Evolutionary conservation across 495 filamentous ascomycete species (phyloP).

Genomic region (Aspergillus nidulans): DNA sequence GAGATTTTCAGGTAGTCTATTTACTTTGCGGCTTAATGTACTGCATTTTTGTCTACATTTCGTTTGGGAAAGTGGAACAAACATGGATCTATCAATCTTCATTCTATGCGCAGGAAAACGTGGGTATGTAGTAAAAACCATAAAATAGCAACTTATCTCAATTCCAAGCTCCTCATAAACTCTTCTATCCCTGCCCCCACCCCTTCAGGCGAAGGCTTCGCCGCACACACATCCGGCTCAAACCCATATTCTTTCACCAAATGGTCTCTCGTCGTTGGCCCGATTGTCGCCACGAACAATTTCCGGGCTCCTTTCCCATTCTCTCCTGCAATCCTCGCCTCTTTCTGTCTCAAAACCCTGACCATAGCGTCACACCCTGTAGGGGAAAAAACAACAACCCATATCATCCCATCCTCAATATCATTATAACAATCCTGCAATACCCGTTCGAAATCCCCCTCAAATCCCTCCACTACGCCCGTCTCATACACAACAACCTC

Average conservation of each 20-base stretch:
- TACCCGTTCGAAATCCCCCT: conserved; percentile 52
- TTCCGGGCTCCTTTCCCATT: conserved; percentile 17
- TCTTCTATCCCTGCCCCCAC: conserved; percentile 61
- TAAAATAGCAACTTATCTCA: neutral
- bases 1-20: conserved; percentile 13
- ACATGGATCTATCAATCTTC: neutral
- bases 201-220: conserved; percentile 77
- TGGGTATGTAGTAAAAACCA: neutral
- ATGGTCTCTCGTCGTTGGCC: conserved; percentile 84
- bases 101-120: neutral
- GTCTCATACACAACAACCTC: conserved; percentile 87
- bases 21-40: conserved; percentile 15
- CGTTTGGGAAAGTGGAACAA: neutral
- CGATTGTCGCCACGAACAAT: conserved; percentile 78
- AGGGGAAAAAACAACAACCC: conserved; percentile 93
- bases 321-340: conserved; percentile 14
- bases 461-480: conserved; percentile 69
- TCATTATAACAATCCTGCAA: conserved; percentile 27
- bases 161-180: conserved; percentile 37
- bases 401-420: conserved; percentile 37
- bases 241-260: conserved; percentile 62
- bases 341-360: conserved; percentile 45
- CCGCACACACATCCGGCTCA: conserved; percentile 77
- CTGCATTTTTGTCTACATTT: neutral
- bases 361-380: conserved; percentile 83